Base-by-base conservation (phyloP, 768 basidiomycete genomes). In the Dioszegia hungarica region DNA sequence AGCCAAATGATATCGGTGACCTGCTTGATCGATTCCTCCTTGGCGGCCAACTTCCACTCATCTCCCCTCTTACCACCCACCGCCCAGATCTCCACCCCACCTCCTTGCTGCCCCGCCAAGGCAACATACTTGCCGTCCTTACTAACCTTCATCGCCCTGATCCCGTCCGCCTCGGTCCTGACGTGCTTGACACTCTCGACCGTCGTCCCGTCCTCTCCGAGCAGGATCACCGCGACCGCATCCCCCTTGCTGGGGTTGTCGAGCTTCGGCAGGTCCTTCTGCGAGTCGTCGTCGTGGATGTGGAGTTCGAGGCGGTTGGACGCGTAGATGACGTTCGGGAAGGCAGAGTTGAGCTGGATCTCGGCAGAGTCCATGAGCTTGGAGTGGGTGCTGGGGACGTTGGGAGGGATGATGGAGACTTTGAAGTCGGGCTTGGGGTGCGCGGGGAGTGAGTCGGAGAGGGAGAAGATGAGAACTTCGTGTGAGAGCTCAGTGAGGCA, bases 121-220 rank as follows among this genome's bases (percentile, higher is more conserved):
- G 66, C 69, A 29, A 69, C 57, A 46, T 66, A 76, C 50, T 70
- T 69, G 0, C 73, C 75, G 59, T 76, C 75, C n/a, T 41, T 22
- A 41, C 62, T 70, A 53, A 76, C 61, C 1, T 56, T 45, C 69
- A 74, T 65, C 12, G 62, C 75, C 46, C 75, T 57, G 19, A 76
- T 62, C 28, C 53, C 59, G 57, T 75, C 64, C 20, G 62, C 61
- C 17, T 57, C 69, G 3, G 74, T 75, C 34, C 62, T 33, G 44
- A 75, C 63, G 36, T 62, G 62, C 39, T 62, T 64, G 36, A 67
- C 40, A 6, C 39, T 29, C 50, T 73, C 68, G 24, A 74, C 57
- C 22, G 63, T 57, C 22, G 40, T 46, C 1, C 75, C 73, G 20
- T 60, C 62, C 31, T 59, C 56, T 19, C 40, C 46, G 22, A 76